Conservation (phyloP, 163 green algal species). For the Smithsoniella earleae region DNA sequence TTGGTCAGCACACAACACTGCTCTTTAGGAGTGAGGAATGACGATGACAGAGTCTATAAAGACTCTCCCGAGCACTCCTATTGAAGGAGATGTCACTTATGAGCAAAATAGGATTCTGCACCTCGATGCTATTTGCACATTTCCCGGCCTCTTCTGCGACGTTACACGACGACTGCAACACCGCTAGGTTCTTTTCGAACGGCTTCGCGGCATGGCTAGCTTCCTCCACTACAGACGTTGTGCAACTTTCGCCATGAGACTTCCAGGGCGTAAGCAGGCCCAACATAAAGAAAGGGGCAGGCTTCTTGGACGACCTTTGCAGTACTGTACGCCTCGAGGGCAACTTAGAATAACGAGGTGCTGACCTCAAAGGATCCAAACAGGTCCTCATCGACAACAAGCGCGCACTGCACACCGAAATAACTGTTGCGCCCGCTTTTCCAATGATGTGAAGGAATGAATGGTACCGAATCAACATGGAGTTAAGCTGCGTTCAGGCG, state of each 20-base stretch:
- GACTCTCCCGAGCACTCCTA: not conserved
- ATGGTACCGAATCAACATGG: not conserved
- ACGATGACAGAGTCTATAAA: not conserved
- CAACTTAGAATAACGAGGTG: not conserved
- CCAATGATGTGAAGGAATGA: too few relatives aligned
- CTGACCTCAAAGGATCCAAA: conserved; percentile 28
- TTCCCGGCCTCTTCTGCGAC: conserved; percentile 22
- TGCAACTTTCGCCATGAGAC: not conserved
- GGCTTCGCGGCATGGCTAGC: conserved; percentile 13
- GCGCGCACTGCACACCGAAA: not conserved
- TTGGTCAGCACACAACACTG: not conserved
- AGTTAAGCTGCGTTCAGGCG: not conserved
- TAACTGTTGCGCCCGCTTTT: too few relatives aligned
- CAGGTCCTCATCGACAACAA: conserved; percentile 5
- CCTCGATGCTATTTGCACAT: not conserved
- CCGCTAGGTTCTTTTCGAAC: conserved; percentile 4
- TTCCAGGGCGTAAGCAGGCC: conserved; percentile 17
- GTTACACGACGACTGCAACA: conserved; percentile 16
- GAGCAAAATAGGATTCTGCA: not conserved
- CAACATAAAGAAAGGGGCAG: conserved; percentile 12
- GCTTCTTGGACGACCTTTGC: not conserved
- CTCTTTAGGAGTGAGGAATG: not conserved
- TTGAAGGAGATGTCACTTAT: not conserved
- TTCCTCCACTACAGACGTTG: not conserved
- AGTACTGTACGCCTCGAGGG: not conserved